A percentile compares a stretch with the other conserved stretches of the same genome.
Conservation (phyloP, 805 yeast species). For the Yamadazyma kitorensis region DNA sequence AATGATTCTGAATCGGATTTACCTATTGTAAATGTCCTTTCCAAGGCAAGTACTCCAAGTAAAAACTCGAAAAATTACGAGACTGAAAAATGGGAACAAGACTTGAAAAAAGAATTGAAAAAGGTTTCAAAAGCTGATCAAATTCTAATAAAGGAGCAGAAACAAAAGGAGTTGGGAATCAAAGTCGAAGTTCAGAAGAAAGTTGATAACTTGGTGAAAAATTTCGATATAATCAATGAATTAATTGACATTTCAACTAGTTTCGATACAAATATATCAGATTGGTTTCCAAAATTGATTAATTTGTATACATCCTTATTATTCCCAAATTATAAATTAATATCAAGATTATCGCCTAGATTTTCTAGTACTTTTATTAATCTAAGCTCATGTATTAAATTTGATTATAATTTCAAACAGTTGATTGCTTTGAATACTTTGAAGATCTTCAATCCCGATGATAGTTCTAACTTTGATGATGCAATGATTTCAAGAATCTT, state of each 20-base stretch:
- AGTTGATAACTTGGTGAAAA: constrained; percentile 11
- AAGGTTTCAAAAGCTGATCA: constrained; percentile 80
- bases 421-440: constrained; percentile 66
- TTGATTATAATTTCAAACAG: constrained; percentile 11
- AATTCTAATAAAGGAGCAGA: constrained; percentile 55
- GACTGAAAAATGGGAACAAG: constrained; percentile 86
- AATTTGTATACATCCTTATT: constrained; percentile 28
- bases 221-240: constrained; percentile 12
- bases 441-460: constrained; percentile 48
- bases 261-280: constrained; percentile 12
- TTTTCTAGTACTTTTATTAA: constrained; percentile 15
- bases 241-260: constrained; percentile 8
- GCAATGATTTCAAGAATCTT: constrained; percentile 60
- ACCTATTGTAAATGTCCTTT: constrained; percentile 51
- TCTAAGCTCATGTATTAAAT: constrained; percentile 6
- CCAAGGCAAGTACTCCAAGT: constrained; percentile 44
- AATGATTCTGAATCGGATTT: constrained; percentile 67
- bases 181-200: constrained; percentile 43
- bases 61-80: constrained; percentile 84
- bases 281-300: constrained; percentile 12
- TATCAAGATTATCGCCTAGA: constrained; percentile 51
- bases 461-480: constrained; percentile 49
- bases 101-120: constrained; percentile 70
- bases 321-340: constrained; percentile 50
- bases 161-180: constrained; percentile 57